Base-by-base conservation (phyloP, 192 early-diverging fungal species). In the Backusella sp. region DNA sequence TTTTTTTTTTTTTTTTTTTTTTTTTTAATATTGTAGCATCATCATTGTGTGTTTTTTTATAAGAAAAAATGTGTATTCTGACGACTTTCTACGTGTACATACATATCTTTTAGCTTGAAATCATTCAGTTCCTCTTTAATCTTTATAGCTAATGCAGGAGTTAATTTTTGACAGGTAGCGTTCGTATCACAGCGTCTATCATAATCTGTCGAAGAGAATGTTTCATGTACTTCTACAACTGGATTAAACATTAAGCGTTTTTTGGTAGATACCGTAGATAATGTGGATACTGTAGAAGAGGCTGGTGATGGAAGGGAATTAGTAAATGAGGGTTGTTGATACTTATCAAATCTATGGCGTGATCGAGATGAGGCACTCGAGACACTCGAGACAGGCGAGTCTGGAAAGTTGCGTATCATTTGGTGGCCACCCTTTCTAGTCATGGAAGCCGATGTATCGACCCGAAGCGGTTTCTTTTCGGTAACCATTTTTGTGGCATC, bases 41-140 rank as follows among this genome's bases (percentile, higher is more conserved):
- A 62, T 62, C 23, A 14, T 26, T 80, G 28, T 28, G 14, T 14
- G 11, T 23, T 62, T 62, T 19, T 68, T 71, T 82, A 94, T 46
- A 83, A 78, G 77, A 94, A 92, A 73, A 92, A 92, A 69, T 92
- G 92, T n/a, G 93, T 94, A 74, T 91, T 87, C 30, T 84, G 71
- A 9, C 85, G 87, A 72, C 92, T 92, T 19, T 95, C 91, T 70
- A 90, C 86, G 75, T 97, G 96, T 19, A 98, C 93, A 15, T 84
- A 80, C 96, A 99, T 97, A 77, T 98, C 96, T 44, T 86, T 85
- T 62, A 92, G 87, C 84, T 99, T 99, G 86, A 91, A 99, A 59
- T 93, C 89, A 84, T 99, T 99, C 65, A 99, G 82, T 80, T 99
- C 97, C 79, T 95, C 89, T 66, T 97, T 93, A 81, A 99, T 98